These are phyloP conservation scores for Fusarium nisikadoi DNA, from an alignment of 2,329 filamentous ascomycete species.

Conservation along the genomic window DNA sequence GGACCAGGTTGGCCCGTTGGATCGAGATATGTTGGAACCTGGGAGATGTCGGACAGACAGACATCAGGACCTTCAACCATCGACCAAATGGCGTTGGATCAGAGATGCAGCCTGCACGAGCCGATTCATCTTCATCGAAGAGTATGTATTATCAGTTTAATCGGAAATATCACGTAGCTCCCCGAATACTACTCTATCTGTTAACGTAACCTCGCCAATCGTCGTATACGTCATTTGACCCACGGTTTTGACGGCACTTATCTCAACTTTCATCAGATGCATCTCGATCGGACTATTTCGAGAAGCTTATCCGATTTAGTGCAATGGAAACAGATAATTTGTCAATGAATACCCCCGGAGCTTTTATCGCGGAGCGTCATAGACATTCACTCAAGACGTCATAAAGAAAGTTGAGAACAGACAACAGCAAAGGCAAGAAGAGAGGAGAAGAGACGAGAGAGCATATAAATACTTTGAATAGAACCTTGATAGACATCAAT, in stretches of 20 bases:
- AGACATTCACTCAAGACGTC: conserved; percentile 21
- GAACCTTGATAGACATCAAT: conserved; percentile 21
- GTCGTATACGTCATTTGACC: conserved; percentile 24
- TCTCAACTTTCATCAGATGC: conserved; percentile 3
- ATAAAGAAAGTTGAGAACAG: not conserved
- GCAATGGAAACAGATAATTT: not conserved
- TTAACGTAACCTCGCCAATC: not conserved
- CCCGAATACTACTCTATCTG: not conserved
- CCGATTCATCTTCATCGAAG: conserved; percentile 29
- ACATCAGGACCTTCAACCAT: conserved; percentile 24
- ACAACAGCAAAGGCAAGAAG: not conserved
- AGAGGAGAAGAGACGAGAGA: not conserved
- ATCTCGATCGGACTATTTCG: conserved; percentile 12
- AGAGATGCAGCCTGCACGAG: conserved; percentile 35
- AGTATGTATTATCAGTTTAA: conserved; percentile 1
- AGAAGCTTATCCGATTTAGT: conserved; percentile 14
- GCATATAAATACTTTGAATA: conserved; percentile 19
- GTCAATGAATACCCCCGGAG: not conserved
- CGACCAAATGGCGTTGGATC: conserved; percentile 32
- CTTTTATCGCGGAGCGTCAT: conserved; percentile 17
- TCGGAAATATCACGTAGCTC: not conserved
- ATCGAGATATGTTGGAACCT: conserved; percentile 33
- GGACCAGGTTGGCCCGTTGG: conserved; percentile 45
- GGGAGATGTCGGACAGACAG: conserved; percentile 26
- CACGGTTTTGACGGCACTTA: conserved; percentile 10